Evolutionary conservation across 208 protist species (phyloP).

Genomic region (Trypanosoma caninum): DNA sequence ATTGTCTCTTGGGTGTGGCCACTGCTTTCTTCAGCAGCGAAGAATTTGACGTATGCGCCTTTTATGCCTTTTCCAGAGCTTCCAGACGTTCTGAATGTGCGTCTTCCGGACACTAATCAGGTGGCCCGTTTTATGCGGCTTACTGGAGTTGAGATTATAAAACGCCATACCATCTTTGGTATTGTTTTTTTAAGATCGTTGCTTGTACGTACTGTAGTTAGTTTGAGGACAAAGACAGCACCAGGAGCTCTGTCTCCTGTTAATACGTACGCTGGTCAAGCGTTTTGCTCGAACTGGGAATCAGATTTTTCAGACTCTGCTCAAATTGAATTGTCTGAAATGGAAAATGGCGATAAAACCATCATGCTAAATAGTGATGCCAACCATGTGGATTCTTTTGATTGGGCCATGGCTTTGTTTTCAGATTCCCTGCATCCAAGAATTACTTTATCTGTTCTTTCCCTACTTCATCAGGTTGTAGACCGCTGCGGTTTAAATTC

Average conservation of each 20-base stretch:
- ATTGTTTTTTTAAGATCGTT: slow-evolving; percentile 31
- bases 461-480: slow-evolving; percentile 53
- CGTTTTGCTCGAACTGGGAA: slow-evolving; percentile 40
- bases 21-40: slow-evolving; percentile 25
- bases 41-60: slow-evolving; percentile 27
- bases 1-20: slow-evolving; percentile 46
- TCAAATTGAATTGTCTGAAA: slow-evolving; percentile 20
- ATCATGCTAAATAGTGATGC: slow-evolving; percentile 19
- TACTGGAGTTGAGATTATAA: slow-evolving; percentile 31
- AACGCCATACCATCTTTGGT: slow-evolving; percentile 21
- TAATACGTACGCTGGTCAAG: slow-evolving; percentile 13
- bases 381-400: slow-evolving; percentile 42
- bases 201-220: slow-evolving; percentile 30
- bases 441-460: slow-evolving; percentile 37
- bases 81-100: slow-evolving; percentile 46
- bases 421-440: slow-evolving; percentile 27
- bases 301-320: slow-evolving; percentile 12
- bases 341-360: not conserved
- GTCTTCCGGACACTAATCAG: slow-evolving; percentile 35
- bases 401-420: slow-evolving; percentile 62
- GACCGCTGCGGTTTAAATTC: slow-evolving; percentile 44
- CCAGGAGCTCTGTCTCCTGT: slow-evolving; percentile 20
- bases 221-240: slow-evolving; percentile 19
- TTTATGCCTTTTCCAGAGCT: slow-evolving; percentile 39
- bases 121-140: slow-evolving; percentile 51